Evolutionary conservation across 148 eudicot species (phyloP).

Genomic region (Talinum fruticosum): DNA sequence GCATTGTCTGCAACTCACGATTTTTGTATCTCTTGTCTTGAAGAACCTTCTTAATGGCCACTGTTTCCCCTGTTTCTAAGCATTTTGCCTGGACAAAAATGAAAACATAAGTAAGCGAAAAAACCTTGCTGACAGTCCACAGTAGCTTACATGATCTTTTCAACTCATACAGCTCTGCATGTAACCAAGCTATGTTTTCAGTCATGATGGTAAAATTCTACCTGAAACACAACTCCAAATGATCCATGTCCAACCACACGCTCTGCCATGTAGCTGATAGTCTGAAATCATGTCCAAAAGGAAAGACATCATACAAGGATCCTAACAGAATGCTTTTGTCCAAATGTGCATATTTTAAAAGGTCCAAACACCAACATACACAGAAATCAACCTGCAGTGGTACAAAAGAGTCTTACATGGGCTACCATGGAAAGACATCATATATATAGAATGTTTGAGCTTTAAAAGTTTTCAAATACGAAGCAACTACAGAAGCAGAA

Average conservation of each 20-base stretch:
- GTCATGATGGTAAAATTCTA: constrained; percentile 4
- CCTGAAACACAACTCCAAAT: constrained; percentile 69
- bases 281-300: constrained; percentile 28
- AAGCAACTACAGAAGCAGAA: not conserved
- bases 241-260: constrained; percentile 63
- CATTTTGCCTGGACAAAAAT: constrained; percentile 56
- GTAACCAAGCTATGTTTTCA: not conserved
- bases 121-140: not conserved
- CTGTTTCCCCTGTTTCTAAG: constrained; percentile 74
- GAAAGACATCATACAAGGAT: not conserved
- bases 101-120: constrained; percentile 5
- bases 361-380: not conserved
- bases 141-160: too few species aligned
- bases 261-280: constrained; percentile 67
- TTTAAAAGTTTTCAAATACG: not conserved
- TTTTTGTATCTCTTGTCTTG: constrained; percentile 82
- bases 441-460: not conserved
- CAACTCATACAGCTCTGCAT: too few species aligned
- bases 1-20: constrained; percentile 77
- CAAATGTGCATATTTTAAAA: not conserved
- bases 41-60: constrained; percentile 78
- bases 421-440: not conserved
- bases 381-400: too few species aligned
- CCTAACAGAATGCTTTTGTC: not conserved
- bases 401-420: not conserved